Percentiles rank a stretch among this genome's conserved stretches.
Conservation (phyloP, 2,329 filamentous ascomycete species). For the Fusarium palustre region DNA sequence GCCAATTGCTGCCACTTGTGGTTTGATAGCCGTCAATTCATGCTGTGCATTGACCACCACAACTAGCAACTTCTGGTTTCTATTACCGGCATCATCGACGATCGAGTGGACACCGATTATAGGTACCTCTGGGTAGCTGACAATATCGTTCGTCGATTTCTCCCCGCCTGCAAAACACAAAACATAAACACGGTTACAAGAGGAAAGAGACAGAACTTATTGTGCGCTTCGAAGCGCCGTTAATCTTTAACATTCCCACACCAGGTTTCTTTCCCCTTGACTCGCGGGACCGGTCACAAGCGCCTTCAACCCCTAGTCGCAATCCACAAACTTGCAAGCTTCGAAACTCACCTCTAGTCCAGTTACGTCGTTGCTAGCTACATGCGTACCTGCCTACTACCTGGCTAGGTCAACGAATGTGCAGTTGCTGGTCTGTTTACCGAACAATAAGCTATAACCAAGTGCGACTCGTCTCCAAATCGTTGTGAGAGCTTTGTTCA, state of each 20-base stretch:
- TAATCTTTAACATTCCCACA: background rate
- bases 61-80: conserved; percentile 10
- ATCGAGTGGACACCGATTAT: conserved; percentile 20
- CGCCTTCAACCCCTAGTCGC: conserved; percentile 20
- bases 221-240: conserved; percentile 20
- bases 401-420: conserved; percentile 13
- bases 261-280: conserved; percentile 6
- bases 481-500: conserved; percentile 26
- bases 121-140: background rate
- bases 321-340: conserved; percentile 24
- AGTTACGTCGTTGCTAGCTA: conserved; percentile 18
- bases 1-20: conserved; percentile 3
- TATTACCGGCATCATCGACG: conserved; percentile 23
- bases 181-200: background rate
- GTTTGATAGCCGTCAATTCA: conserved; percentile 18
- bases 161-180: background rate
- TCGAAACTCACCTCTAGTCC: conserved; percentile 21
- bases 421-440: conserved; percentile 3
- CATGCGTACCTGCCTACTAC: conserved; percentile 2
- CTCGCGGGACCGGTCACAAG: conserved; percentile 22
- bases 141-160: conserved; percentile 1
- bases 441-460: background rate
- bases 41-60: conserved; percentile 32
- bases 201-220: background rate
- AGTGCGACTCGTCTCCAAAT: conserved; percentile 8